phyloP scores from a whole-genome alignment of 192 early-diverging fungal genomes.

The Gaertneriomyces sp. region DNA sequence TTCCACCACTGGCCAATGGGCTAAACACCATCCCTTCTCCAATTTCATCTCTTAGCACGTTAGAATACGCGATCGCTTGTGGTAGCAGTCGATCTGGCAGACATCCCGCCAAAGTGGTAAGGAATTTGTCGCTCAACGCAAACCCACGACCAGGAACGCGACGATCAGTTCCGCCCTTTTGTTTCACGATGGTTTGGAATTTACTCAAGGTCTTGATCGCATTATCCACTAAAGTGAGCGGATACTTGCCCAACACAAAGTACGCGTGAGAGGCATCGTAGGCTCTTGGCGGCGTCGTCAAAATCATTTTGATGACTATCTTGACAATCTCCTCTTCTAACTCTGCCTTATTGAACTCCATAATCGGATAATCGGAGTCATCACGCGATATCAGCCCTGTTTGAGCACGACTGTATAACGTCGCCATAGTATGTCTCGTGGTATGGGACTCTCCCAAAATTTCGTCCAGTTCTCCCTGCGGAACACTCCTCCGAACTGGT shows the following conservation, averaged over 20 bases:
- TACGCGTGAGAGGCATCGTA: slow-evolving; percentile 36
- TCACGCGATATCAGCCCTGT: slow-evolving; percentile 11
- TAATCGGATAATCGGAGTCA: not conserved
- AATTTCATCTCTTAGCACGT: slow-evolving; percentile 8
- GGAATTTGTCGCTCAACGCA: slow-evolving; percentile 38
- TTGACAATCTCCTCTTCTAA: slow-evolving; percentile 17
- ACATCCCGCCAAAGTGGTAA: slow-evolving; percentile 27
- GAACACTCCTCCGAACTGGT: slow-evolving; percentile 3
- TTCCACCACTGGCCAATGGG: slow-evolving; percentile 29
- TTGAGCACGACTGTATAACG: slow-evolving; percentile 23
- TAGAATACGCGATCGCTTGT: slow-evolving; percentile 18
- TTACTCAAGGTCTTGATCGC: slow-evolving; percentile 16
- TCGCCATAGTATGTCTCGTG: slow-evolving; percentile 32
- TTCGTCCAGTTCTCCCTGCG: slow-evolving; percentile 12
- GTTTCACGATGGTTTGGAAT: slow-evolving; percentile 27
- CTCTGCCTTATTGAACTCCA: not conserved
- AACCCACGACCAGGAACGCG: slow-evolving; percentile 35
- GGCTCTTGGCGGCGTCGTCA: slow-evolving; percentile 36
- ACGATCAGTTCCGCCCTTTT: slow-evolving; percentile 28
- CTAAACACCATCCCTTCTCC: not conserved
- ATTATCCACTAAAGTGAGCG: slow-evolving; percentile 4
- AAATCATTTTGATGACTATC: slow-evolving; percentile 29
- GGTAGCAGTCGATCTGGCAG: slow-evolving; percentile 37
- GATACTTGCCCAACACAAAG: slow-evolving; percentile 24
- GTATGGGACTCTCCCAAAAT: slow-evolving; percentile 18